Evolutionary conservation across 257 asterid species (phyloP).

Genomic region (Orobanche coerulescens): DNA sequence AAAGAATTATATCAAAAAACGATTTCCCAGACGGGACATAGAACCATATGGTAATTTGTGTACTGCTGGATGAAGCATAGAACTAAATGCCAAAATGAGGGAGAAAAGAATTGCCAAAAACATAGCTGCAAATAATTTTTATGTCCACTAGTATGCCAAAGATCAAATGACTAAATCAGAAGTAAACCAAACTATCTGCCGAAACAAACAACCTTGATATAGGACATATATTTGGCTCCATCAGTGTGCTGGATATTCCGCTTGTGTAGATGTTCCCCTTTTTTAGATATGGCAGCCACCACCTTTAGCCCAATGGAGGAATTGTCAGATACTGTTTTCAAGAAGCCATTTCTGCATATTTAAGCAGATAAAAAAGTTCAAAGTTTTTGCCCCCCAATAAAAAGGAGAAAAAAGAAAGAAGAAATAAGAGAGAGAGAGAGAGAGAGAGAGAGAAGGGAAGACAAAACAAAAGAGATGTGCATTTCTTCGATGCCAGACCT

Average conservation of each 20-base stretch:
- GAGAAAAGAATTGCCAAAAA: background rate
- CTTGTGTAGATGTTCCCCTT: constrained; percentile 51
- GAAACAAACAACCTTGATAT: constrained; percentile 61
- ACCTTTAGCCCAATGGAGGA: constrained; percentile 44
- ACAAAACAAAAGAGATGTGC: background rate
- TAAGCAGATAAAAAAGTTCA: constrained; percentile 19
- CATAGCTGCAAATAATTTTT: constrained; percentile 3
- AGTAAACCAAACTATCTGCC: constrained; percentile 15
- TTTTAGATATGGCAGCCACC: constrained; percentile 30
- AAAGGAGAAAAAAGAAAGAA: background rate
- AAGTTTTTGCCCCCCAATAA: constrained; percentile 8
- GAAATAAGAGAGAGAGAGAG: background rate
- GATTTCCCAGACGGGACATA: background rate
- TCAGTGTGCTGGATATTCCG: constrained; percentile 54
- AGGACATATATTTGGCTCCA: constrained; percentile 92
- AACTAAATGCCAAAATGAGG: background rate
- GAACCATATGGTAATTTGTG: background rate
- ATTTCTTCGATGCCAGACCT: background rate
- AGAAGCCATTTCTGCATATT: constrained; percentile 46
- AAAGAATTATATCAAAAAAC: constrained; percentile 5
- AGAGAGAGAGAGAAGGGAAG: background rate
- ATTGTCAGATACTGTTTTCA: constrained; percentile 35
- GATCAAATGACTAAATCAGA: constrained; percentile 12
- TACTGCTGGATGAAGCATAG: constrained; percentile 1
- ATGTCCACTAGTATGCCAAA: constrained; percentile 5